Evolutionary conservation across 371 early-diverging fungal species (phyloP).

Genomic region (Mucor velutinosus): DNA sequence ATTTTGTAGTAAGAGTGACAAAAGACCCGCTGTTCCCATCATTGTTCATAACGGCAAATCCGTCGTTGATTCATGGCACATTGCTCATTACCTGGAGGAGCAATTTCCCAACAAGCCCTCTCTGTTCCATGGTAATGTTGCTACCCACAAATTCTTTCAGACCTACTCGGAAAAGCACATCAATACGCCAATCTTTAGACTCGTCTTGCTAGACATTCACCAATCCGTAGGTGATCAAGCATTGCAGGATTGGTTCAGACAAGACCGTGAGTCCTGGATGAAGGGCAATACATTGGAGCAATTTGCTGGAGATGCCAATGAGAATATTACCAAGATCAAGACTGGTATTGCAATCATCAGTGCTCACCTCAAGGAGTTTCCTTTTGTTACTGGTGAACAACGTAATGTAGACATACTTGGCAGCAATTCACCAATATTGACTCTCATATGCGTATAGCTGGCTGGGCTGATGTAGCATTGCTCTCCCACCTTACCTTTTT

Average conservation of each 20-base stretch:
- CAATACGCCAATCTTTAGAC: not conserved
- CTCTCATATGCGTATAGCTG: constrained; percentile 4
- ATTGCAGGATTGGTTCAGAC: not conserved
- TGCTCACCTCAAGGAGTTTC: not conserved
- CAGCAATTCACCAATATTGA: not conserved
- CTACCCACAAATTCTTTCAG: constrained; percentile 19
- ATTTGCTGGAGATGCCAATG: constrained; percentile 11
- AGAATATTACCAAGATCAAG: constrained; percentile 2
- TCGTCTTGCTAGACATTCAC: constrained; percentile 1
- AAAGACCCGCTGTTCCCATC: constrained; percentile 16
- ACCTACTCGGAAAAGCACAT: not conserved
- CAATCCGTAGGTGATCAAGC: not conserved
- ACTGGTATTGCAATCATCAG: not conserved
- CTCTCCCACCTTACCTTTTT: constrained; percentile 6
- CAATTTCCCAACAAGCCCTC: constrained; percentile 12
- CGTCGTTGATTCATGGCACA: constrained; percentile 26
- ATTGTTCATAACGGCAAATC: constrained; percentile 17
- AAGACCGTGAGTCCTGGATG: constrained; percentile 9
- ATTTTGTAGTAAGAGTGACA: not conserved
- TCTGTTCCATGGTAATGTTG: constrained; percentile 17
- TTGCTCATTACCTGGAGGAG: constrained; percentile 24
- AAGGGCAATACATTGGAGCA: constrained; percentile 8
- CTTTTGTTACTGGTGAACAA: constrained; percentile 19
- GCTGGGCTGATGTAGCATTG: constrained; percentile 24
- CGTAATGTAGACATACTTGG: constrained; percentile 3